Evolutionary conservation across 331 rosid genomes (phyloP).

Genomic region (Prunus yedoensis): DNA sequence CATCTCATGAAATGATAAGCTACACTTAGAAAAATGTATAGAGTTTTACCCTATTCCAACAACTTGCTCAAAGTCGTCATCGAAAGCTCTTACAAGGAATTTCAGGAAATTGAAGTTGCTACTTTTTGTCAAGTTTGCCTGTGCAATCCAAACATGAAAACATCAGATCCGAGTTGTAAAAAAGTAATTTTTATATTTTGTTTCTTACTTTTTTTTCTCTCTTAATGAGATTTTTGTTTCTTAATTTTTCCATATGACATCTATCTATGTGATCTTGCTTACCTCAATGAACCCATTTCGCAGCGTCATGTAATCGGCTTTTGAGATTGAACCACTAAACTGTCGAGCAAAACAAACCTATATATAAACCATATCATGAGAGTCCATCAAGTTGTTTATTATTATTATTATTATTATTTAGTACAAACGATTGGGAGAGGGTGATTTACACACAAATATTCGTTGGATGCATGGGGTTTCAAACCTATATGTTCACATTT

Average conservation of each 20-base stretch:
- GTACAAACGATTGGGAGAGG: too few relatives aligned
- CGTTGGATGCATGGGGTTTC: too few relatives aligned
- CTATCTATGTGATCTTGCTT: conserved; percentile 8
- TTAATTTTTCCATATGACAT: too few relatives aligned
- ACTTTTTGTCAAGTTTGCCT: conserved; percentile 55
- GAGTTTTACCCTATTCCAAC: conserved; percentile 44
- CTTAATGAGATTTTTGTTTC: too few relatives aligned
- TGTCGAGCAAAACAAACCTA: conserved; percentile 55
- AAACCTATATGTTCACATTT: accelerated
- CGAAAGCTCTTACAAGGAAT: conserved; percentile 56
- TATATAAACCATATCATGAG: not conserved
- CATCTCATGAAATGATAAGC: not conserved
- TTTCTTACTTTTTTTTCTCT: too few relatives aligned
- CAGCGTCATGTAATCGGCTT: conserved; percentile 62
- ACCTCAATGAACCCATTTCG: conserved; percentile 64
- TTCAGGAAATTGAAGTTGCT: conserved; percentile 55
- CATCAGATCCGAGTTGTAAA: not conserved
- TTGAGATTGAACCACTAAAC: conserved; percentile 53
- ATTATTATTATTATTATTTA: too few relatives aligned
- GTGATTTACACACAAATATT: too few relatives aligned
- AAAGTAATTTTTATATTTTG: too few relatives aligned
- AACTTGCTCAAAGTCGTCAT: conserved; percentile 61
- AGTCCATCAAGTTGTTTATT: too few relatives aligned
- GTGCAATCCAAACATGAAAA: conserved; percentile 13
- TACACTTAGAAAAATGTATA: not conserved